These are phyloP conservation scores for Hypoxylon crocopeplum DNA, from an alignment of 495 filamentous ascomycete species.

Conservation along the genomic window DNA sequence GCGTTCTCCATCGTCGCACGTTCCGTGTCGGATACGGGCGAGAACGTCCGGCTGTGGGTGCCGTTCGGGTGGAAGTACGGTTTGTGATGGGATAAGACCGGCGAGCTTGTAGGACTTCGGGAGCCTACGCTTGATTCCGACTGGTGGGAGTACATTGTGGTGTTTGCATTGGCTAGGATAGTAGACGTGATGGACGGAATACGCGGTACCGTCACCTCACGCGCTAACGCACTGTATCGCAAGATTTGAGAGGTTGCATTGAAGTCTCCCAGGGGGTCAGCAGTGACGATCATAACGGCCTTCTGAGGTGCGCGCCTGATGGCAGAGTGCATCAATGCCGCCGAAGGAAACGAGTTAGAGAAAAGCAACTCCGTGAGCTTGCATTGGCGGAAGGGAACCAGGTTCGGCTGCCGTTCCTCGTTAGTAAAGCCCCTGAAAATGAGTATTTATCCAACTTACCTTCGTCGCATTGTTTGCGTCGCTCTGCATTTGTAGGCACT, in stretches of 20 bases:
- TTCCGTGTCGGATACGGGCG: slow-evolving; percentile 57
- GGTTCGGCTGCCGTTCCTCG: slow-evolving; percentile 60
- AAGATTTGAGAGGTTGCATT: slow-evolving; percentile 97
- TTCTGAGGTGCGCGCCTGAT: slow-evolving; percentile 71
- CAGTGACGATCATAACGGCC: slow-evolving; percentile 94
- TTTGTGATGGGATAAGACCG: slow-evolving; percentile 34
- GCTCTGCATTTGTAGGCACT: slow-evolving; percentile 95
- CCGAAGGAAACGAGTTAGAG: slow-evolving; percentile 87
- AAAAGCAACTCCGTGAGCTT: slow-evolving; percentile 97
- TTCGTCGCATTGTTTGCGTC: slow-evolving; percentile 75
- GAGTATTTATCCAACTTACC: slow-evolving; percentile 52
- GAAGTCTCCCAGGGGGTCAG: slow-evolving; percentile 92
- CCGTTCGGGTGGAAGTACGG: slow-evolving; percentile 52
- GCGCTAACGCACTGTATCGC: slow-evolving; percentile 90
- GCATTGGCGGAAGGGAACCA: slow-evolving; percentile 94
- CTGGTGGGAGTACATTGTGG: slow-evolving; percentile 55
- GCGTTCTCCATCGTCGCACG: slow-evolving; percentile 79
- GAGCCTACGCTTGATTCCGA: slow-evolving; percentile 39
- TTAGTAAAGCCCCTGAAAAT: slow-evolving; percentile 22
- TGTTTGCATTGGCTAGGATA: slow-evolving; percentile 48
- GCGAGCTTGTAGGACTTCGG: slow-evolving; percentile 46
- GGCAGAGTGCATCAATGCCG: slow-evolving; percentile 55
- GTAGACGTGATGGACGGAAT: slow-evolving; percentile 73
- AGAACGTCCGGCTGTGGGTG: slow-evolving; percentile 42
- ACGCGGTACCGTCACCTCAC: slow-evolving; percentile 91